These are phyloP conservation scores for Aspergillus sp. DNA, from an alignment of 2,329 filamentous ascomycete genomes.

Conservation along the genomic window DNA sequence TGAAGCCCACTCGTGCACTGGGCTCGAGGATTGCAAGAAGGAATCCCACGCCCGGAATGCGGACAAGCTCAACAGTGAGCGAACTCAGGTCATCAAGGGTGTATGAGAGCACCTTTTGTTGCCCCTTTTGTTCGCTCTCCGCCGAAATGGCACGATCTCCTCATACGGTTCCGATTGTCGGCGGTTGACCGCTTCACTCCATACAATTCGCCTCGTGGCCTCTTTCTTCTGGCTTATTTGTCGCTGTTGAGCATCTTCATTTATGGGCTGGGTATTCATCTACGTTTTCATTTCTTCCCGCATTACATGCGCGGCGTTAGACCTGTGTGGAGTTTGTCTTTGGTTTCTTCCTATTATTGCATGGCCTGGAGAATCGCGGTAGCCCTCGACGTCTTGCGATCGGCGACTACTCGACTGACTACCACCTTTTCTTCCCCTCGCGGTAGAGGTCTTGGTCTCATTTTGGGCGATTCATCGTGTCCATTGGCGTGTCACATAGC, in stretches of 20 bases:
- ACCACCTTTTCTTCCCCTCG: slow-evolving; percentile 18
- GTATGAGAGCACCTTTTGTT: slow-evolving; percentile 58
- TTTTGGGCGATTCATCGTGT: slow-evolving; percentile 16
- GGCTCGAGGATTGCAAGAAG: slow-evolving; percentile 96
- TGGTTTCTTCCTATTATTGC: slow-evolving; percentile 19
- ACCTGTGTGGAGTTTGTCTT: slow-evolving; percentile 23
- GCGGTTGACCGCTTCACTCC: neutral
- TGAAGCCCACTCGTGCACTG: slow-evolving; percentile 91
- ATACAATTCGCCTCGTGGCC: neutral
- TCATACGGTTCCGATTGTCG: neutral
- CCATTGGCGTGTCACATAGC: slow-evolving; percentile 26
- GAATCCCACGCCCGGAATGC: slow-evolving; percentile 94
- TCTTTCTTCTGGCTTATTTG: slow-evolving; percentile 13
- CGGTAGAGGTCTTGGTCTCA: slow-evolving; percentile 21
- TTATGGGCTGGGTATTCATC: slow-evolving; percentile 21
- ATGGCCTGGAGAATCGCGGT: slow-evolving; percentile 12
- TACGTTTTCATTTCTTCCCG: slow-evolving; percentile 14
- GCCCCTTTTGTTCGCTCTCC: neutral
- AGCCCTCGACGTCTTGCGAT: slow-evolving; percentile 3
- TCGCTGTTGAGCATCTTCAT: slow-evolving; percentile 19
- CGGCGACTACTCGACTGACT: slow-evolving; percentile 13
- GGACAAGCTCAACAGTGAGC: slow-evolving; percentile 86
- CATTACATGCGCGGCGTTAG: slow-evolving; percentile 35
- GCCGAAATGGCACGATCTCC: neutral
- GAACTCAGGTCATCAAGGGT: slow-evolving; percentile 91